These are phyloP conservation scores for Penicillium chermesinum DNA, from an alignment of 495 filamentous ascomycete species.

Conservation along the genomic window DNA sequence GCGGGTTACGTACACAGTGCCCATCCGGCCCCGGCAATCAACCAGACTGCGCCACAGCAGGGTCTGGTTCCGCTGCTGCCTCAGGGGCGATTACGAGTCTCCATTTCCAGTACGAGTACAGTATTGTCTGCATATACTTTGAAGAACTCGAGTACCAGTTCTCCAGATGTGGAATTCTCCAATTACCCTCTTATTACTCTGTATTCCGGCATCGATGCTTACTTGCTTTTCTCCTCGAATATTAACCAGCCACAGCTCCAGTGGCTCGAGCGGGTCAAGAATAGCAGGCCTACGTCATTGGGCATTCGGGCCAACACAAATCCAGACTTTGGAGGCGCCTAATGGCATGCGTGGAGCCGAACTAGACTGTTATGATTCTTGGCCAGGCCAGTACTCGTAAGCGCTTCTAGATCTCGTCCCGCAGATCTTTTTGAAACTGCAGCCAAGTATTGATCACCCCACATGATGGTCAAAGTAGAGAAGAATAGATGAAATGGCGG, in stretches of 20 bases:
- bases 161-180: background rate
- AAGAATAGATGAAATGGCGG: too few species aligned
- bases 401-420: background rate
- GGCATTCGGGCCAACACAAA: slow-evolving; percentile 9
- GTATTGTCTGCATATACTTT: too few species aligned
- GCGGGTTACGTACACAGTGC: slow-evolving; percentile 26
- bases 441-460: too few species aligned
- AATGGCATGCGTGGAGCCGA: background rate
- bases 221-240: slow-evolving; percentile 1
- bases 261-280: slow-evolving; percentile 24
- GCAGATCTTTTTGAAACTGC: background rate
- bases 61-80: slow-evolving; percentile 14
- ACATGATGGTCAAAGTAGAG: background rate
- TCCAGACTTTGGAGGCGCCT: slow-evolving; percentile 1
- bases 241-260: background rate
- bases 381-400: background rate
- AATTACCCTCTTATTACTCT: background rate
- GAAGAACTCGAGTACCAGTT: too few species aligned
- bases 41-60: slow-evolving; percentile 26
- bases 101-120: too few species aligned
- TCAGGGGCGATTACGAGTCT: slow-evolving; percentile 16
- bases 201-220: background rate
- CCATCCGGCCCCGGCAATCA: slow-evolving; percentile 16
- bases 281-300: slow-evolving; percentile 31
- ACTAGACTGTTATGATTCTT: background rate